A percentile compares a stretch with the other conserved stretches of the same genome.
These are phyloP conservation scores for Stropharia rugosoannulata DNA, from an alignment of 768 basidiomycete genomes.

Conservation along the genomic window DNA sequence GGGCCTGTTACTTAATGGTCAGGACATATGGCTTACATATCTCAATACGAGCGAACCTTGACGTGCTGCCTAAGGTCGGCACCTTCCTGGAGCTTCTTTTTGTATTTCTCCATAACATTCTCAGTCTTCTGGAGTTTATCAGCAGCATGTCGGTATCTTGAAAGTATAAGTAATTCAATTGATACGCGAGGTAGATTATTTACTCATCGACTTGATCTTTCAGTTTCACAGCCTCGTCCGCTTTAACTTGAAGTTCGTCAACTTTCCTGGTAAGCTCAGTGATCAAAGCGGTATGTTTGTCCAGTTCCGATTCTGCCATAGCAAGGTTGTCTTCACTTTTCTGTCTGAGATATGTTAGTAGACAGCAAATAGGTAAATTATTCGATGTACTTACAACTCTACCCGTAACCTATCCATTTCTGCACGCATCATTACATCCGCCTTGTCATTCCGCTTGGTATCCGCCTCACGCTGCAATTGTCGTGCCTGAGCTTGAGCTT, in stretches of 20 bases:
- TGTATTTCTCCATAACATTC: constrained; percentile 98
- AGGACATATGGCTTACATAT: background rate
- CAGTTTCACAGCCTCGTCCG: constrained; percentile 74
- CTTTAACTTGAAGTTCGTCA: constrained; percentile 77
- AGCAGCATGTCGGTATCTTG: constrained; percentile 86
- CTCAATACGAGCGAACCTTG: constrained; percentile 49
- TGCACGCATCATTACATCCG: constrained; percentile 71
- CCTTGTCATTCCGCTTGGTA: constrained; percentile 61
- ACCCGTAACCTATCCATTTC: constrained; percentile 81
- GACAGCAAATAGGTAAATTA: constrained; percentile 8
- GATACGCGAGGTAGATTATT: constrained; percentile 20
- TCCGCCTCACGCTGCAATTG: constrained; percentile 62
- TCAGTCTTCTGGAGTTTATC: constrained; percentile 93
- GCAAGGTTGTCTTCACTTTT: constrained; percentile 93
- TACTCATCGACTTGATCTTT: constrained; percentile 97
- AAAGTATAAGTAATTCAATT: constrained; percentile 1
- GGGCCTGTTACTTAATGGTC: constrained; percentile 45
- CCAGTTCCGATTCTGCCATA: constrained; percentile 78
- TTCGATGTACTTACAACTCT: constrained; percentile 72
- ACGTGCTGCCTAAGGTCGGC: constrained; percentile 86
- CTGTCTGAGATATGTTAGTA: constrained; percentile 54
- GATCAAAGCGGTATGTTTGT: constrained; percentile 69
- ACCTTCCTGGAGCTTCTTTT: constrained; percentile 95
- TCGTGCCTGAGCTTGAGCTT: constrained; percentile 61
- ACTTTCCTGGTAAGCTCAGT: constrained; percentile 76